Evolutionary conservation across 345 rosid species (phyloP), one percentile per base, ranked within the genome.

Genomic region (Sisymbrium irio): DNA sequence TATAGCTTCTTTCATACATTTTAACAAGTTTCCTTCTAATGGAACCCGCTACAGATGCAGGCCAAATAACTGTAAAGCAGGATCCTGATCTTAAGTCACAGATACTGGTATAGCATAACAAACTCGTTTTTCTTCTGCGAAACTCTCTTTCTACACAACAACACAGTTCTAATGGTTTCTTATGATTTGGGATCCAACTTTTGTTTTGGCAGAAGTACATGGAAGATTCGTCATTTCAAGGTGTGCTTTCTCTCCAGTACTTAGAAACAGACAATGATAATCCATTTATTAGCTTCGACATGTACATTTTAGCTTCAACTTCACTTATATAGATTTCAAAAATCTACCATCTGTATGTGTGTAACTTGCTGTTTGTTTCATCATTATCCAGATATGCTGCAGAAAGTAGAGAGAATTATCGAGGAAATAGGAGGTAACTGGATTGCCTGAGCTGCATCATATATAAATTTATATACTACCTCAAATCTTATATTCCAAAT

Each of bases 141-240:
- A 66, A 58, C 42, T 40, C 19, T 37, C 11, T 58, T 65, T 65
- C 17, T 1, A 36, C 71, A 65, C 50, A 64, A 10, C 15, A 18
- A 55, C 65, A 42, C 42, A 62, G 25, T 54, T 68, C 62, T 54
- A 59, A 69, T 66, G 58, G 45, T 70, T 50, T 72, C 25, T 46
- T 37, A 40, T 74, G 59, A 9, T 42, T 75, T 35, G 36, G n/a
- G 28, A 40, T 55, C 27, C 57, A 25, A 20, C 8, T 69, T 70
- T 64, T 77, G 65, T 77, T 69, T 67, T 75, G 62, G 79, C 87
- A 91, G 97, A 86, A 69, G 70, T 89, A 78, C 78, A 88, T 89
- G 94, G 92, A 85, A 71, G 96, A 91, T 84, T 82, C 94, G 22
- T 77, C 91, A 42, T 91, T 93, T 82, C 94, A 88, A 80, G 98